Base-by-base conservation (phyloP, 768 basidiomycete species). In the Melanogaster broomeanus region DNA sequence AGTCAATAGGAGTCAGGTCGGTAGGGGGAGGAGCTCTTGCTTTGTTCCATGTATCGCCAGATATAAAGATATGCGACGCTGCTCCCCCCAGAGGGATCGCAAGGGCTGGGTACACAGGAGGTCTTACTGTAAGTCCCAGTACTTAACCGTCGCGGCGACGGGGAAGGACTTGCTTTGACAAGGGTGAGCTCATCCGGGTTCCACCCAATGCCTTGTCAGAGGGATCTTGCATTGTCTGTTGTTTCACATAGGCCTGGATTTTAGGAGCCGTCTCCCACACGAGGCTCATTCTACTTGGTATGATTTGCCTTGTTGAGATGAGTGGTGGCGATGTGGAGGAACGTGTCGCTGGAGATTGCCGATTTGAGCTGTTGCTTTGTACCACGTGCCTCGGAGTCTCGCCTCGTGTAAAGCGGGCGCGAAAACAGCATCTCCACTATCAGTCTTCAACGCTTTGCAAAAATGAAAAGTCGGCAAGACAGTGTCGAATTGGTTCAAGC, bases 121-220 rank as follows among this genome's bases (percentile, higher is more conserved):
- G 34, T 31, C 35, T 25, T 28, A 21, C 19, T 18, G 43, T 52
- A 33, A 21, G 31, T 39, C 25, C 22, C 3, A 33, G 55, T 66
- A 66, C 64, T 66, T 66, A 65, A 65, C 57, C 53, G 40, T 38
- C 27, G 38, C 39, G 38, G 49, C 42, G 22, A 37, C 42, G 31
- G 24, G n/a, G 49, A 41, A 51, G 34, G 27, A 22, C 24, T 13
- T 28, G 49, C 21, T 45, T 43, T 43, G 42, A 28, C 42, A 12
- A 22, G 34, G 6, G 34, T 45, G 38, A 37, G 27, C 35, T 6
- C 13, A 16, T 16, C 21, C 42, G 11, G 19, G 27, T 49, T 48
- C 34, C 46, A 28, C 42, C 42, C 46, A 52, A 31, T 18, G 55
- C 35, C 22, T 40, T 49, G 50, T 50, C 37, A 39, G 16, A 53